Conservation (phyloP, 2,329 filamentous ascomycete genomes). For the Trichoderma citrinoviride region DNA sequence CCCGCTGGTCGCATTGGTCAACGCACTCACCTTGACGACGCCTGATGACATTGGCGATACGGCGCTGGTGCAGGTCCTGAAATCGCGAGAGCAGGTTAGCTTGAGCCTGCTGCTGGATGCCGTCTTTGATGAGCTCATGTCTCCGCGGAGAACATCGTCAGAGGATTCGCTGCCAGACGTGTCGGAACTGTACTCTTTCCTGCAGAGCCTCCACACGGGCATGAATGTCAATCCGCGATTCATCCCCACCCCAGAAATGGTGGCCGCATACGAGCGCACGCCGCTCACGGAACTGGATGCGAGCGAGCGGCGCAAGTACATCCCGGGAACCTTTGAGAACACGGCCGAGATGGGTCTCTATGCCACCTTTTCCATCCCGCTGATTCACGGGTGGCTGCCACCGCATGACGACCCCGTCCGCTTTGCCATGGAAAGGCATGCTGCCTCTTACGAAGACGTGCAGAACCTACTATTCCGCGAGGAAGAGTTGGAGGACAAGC, state of each 20-base stretch:
- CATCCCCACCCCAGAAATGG: conserved; percentile 55
- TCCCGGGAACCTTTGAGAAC: conserved; percentile 76
- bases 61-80: conserved; percentile 72
- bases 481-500: conserved; percentile 81
- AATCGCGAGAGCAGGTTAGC: conserved; percentile 82
- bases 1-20: conserved; percentile 87
- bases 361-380: conserved; percentile 78
- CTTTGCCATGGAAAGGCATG: conserved; percentile 68
- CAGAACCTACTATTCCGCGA: conserved; percentile 86
- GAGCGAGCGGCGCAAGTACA: conserved; percentile 45
- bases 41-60: conserved; percentile 61
- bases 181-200: conserved; percentile 79
- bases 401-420: conserved; percentile 63
- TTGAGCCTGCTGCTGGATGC: conserved; percentile 81
- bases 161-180: conserved; percentile 76
- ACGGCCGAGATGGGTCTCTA: conserved; percentile 90
- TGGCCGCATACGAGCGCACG: conserved; percentile 49
- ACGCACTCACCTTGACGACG: conserved; percentile 83
- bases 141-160: conserved; percentile 61
- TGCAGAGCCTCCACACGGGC: conserved; percentile 85
- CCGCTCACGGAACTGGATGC: conserved; percentile 54
- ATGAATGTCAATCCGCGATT: conserved; percentile 98
- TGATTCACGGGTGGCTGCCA: conserved; percentile 93
- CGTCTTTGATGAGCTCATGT: conserved; percentile 91
- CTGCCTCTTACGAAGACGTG: conserved; percentile 84